Evolutionary conservation across 2,329 filamentous ascomycete species (phyloP).

Genomic region (Biscogniauxia sp.): DNA sequence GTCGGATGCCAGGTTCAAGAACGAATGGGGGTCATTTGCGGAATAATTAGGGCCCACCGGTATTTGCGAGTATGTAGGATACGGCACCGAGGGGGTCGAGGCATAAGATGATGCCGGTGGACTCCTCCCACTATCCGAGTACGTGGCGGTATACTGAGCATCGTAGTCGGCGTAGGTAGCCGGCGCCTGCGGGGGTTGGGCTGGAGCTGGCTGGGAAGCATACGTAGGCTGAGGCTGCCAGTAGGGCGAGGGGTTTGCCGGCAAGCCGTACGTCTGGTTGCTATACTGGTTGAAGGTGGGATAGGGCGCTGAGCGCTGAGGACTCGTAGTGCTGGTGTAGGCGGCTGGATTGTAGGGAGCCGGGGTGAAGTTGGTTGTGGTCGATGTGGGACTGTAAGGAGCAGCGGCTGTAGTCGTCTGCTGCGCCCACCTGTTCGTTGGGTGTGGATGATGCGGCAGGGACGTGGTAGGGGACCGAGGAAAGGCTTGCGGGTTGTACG

Average conservation of each 20-base stretch:
- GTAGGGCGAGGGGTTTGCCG: conserved; percentile 30
- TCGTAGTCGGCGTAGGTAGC: conserved; percentile 39
- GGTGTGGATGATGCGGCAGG: conserved; percentile 48
- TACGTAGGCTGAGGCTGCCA: conserved; percentile 31
- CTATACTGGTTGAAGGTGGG: conserved; percentile 47
- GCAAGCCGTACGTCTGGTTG: conserved; percentile 32
- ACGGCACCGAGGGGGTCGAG: conserved; percentile 44
- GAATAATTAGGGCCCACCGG: conserved; percentile 51
- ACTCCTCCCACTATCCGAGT: conserved; percentile 40
- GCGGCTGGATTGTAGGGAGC: conserved; percentile 59
- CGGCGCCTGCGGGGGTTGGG: conserved; percentile 30
- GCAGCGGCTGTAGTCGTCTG: conserved; percentile 30
- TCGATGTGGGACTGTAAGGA: conserved; percentile 36
- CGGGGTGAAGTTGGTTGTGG: conserved; percentile 45
- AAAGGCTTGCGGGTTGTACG: conserved; percentile 73
- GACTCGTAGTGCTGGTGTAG: conserved; percentile 47
- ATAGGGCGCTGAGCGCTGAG: conserved; percentile 52
- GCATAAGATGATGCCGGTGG: conserved; percentile 38
- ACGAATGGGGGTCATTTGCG: conserved; percentile 45
- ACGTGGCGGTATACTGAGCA: conserved; percentile 27
- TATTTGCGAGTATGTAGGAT: conserved; percentile 52
- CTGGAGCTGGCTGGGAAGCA: conserved; percentile 13
- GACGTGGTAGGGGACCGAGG: conserved; percentile 52
- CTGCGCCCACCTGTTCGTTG: conserved; percentile 31
- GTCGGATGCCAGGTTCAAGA: conserved; percentile 43